Percentiles rank a stretch among this genome's conserved stretches.
Conservation (phyloP, 192 early-diverging fungal genomes). For the Entophlyctis helioformis region DNA sequence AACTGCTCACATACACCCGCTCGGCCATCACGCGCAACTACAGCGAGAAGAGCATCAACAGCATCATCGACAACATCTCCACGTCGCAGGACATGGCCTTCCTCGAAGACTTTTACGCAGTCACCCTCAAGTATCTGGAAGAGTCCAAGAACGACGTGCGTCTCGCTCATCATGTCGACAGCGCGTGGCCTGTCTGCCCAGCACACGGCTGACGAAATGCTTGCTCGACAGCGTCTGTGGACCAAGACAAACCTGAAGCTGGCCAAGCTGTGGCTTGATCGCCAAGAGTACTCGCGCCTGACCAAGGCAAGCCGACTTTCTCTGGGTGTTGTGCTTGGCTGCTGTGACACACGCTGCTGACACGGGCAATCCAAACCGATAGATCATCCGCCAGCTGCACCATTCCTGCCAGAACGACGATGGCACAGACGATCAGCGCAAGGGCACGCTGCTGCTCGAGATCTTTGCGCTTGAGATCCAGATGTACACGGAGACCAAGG, state of each 20-base stretch:
- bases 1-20: slow-evolving; percentile 65
- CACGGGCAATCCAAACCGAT: too few relatives aligned
- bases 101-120: slow-evolving; percentile 74
- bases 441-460: slow-evolving; percentile 87
- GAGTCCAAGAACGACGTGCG: slow-evolving; percentile 74
- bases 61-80: slow-evolving; percentile 72
- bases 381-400: slow-evolving; percentile 67
- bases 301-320: slow-evolving; percentile 37
- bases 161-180: too few relatives aligned
- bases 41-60: slow-evolving; percentile 85
- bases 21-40: slow-evolving; percentile 72
- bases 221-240: slow-evolving; percentile 54
- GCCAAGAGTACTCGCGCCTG: slow-evolving; percentile 61
- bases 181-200: too few relatives aligned
- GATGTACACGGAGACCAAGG: slow-evolving; percentile 85
- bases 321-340: too few relatives aligned
- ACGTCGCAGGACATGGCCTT: slow-evolving; percentile 63
- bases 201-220: neutral
- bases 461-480: slow-evolving; percentile 92
- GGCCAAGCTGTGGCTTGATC: slow-evolving; percentile 74
- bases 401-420: slow-evolving; percentile 65
- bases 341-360: too few relatives aligned
- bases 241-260: slow-evolving; percentile 80
- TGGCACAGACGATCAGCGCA: slow-evolving; percentile 74
- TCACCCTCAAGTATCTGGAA: slow-evolving; percentile 57